Percentiles rank a stretch among this genome's conserved stretches.
These are phyloP conservation scores for Pyrenochaeta sp. DNA, from an alignment of 2,329 filamentous ascomycete genomes.

Conservation along the genomic window DNA sequence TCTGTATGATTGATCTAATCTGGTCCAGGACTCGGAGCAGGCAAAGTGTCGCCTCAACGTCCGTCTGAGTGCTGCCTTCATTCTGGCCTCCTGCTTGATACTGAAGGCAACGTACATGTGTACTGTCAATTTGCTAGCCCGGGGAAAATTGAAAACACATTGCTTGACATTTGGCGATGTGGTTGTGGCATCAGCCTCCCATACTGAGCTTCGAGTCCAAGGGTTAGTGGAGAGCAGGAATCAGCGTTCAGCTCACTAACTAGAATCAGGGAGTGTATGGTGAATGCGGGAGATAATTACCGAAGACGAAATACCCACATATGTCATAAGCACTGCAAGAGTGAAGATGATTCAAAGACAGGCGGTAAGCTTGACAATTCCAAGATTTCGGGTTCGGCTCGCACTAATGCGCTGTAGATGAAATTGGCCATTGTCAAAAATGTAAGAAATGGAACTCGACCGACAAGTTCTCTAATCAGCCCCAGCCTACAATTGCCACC, in stretches of 20 bases:
- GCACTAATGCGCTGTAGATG: slow-evolving; percentile 20
- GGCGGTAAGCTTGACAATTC: no score
- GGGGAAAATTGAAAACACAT: slow-evolving; percentile 37
- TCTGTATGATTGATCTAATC: not conserved
- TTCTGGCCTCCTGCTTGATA: slow-evolving; percentile 28
- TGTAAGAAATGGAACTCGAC: slow-evolving; percentile 35
- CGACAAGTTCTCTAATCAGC: slow-evolving; percentile 27
- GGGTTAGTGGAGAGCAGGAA: slow-evolving; percentile 14
- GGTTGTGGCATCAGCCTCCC: slow-evolving; percentile 36
- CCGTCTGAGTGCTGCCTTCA: slow-evolving; percentile 39
- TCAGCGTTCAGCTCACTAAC: not conserved
- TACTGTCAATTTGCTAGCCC: slow-evolving; percentile 27
- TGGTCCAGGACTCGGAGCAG: slow-evolving; percentile 2
- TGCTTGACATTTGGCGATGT: slow-evolving; percentile 42
- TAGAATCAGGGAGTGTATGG: slow-evolving; percentile 35
- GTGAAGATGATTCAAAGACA: slow-evolving; percentile 24
- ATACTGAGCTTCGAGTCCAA: slow-evolving; percentile 36
- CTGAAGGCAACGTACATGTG: slow-evolving; percentile 42
- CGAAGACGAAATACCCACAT: slow-evolving; percentile 28
- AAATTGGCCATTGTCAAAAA: slow-evolving; percentile 43
- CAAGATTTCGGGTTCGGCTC: no score
- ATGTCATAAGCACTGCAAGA: slow-evolving; percentile 43
- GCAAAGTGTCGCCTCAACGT: slow-evolving; percentile 37
- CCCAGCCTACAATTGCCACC: slow-evolving; percentile 39
- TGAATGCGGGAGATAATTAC: slow-evolving; percentile 38